Evolutionary conservation across 495 filamentous ascomycete species (phyloP), one percentile per base, ranked within the genome.

Genomic region (Aspergillus carlsbadensis): DNA sequence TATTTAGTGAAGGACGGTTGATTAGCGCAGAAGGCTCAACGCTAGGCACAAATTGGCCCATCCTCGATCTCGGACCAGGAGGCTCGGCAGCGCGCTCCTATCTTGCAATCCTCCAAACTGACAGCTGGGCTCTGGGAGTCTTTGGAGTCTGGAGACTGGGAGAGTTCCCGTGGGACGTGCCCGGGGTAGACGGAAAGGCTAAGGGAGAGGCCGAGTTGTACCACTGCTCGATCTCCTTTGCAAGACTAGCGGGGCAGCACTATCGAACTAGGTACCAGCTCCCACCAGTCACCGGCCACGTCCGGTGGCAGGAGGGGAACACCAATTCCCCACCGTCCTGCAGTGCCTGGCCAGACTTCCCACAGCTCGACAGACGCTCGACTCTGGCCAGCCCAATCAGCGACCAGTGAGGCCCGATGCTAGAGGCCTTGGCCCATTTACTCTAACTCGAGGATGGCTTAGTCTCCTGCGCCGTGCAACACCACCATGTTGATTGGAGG

Each of bases 401-500:
- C 24, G 35, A 6, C 8, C 34, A n/a, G 40, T 22, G 31, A 44
- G 41, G 29, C 41, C 29, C 21, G 44, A 54, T 50, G 50, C 45
- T 54, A 45, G 44, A 22, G 41, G 41, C 45, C 51, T 62, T 58
- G 55, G 46, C 46, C 36, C 21, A 43, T 47, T 52, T 35, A 39
- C 49, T 21, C 57, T 60, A 52, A 44, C 53, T 50, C 52, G 50
- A 33, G 39, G 54, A 52, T 21, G 48, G 54, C 26, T 54, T 64
- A 64, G 61, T 45, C 44, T 54, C 57, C 43, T 59, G 49, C 57
- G 52, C 51, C n/a, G 42, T 52, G 40, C 31, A 33, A 55, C 51
- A 45, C 56, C 48, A 46, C 51, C 41, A 20, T 43, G 39, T 57
- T 43, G 46, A 47, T 33, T 51, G 31, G 24, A 44, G 33, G 41